Evolutionary conservation across 2,329 filamentous ascomycete genomes (phyloP).

Genomic region (Colletotrichum chrysophilum): DNA sequence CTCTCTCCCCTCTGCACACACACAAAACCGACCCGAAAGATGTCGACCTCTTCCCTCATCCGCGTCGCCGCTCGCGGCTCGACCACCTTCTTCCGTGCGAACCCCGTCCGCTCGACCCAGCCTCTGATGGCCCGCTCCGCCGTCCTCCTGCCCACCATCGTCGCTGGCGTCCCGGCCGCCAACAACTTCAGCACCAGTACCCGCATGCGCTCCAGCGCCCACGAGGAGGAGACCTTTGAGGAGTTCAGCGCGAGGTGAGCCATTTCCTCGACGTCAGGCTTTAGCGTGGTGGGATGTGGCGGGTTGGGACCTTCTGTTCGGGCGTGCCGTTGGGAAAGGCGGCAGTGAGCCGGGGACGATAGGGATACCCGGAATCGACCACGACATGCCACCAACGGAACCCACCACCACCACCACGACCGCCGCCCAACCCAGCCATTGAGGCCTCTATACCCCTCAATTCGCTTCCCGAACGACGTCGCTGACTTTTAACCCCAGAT

Average conservation of each 20-base stretch:
- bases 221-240: conserved; percentile 97
- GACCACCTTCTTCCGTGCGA: conserved; percentile 68
- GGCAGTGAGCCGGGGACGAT: background rate
- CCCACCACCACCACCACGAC: background rate
- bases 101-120: conserved; percentile 59
- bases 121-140: conserved; percentile 61
- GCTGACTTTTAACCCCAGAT: conserved; percentile 61
- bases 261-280: background rate
- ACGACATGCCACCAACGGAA: background rate
- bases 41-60: conserved; percentile 73
- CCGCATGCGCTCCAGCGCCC: conserved; percentile 60
- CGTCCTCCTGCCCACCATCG: conserved; percentile 53
- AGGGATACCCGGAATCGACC: conserved; percentile 5
- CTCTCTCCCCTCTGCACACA: background rate
- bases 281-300: background rate
- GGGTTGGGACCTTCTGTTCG: background rate
- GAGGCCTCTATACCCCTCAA: background rate
- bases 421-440: conserved; percentile 6
- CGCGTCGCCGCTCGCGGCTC: conserved; percentile 74
- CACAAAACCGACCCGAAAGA: conserved; percentile 35
- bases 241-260: conserved; percentile 96
- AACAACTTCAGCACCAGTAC: conserved; percentile 68
- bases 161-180: conserved; percentile 49
- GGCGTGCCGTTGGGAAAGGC: background rate
- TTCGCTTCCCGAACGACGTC: background rate